Conservation (phyloP, 2,329 filamentous ascomycete species). For the Claviceps spartinae region DNA sequence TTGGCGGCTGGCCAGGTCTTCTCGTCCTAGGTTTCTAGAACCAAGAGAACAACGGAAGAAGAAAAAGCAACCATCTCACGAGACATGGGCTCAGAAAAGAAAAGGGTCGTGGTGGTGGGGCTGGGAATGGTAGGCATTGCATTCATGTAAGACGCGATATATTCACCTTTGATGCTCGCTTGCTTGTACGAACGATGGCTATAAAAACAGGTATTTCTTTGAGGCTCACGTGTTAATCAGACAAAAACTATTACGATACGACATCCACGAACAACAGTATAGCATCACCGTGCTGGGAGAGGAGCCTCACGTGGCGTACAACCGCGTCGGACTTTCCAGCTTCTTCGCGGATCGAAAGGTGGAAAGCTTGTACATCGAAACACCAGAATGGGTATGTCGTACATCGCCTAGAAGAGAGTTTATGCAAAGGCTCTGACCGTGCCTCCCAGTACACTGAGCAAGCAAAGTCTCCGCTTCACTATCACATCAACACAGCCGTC, state of each 20-base stretch:
- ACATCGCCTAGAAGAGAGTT: too few species aligned
- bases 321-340: constrained; percentile 75
- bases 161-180: neutral
- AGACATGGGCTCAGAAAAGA: constrained; percentile 19
- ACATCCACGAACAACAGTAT: constrained; percentile 61
- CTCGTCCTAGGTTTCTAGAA: neutral
- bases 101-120: constrained; percentile 69
- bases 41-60: too few species aligned
- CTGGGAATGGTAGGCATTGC: constrained; percentile 85
- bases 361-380: constrained; percentile 80
- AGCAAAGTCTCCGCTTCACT: constrained; percentile 54
- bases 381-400: constrained; percentile 57
- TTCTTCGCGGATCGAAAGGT: constrained; percentile 80
- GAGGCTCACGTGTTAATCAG: constrained; percentile 28
- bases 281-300: constrained; percentile 78
- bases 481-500: constrained; percentile 61
- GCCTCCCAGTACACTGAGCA: constrained; percentile 47
- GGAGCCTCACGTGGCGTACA: constrained; percentile 78
- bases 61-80: neutral
- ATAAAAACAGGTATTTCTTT: neutral
- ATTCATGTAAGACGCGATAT: constrained; percentile 54
- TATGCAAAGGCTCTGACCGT: neutral
- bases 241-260: constrained; percentile 79
- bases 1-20: neutral
- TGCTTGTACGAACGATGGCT: neutral